Percentiles rank a stretch among this genome's conserved stretches.
These are phyloP conservation scores for Mortierella polycephala DNA, from an alignment of 371 early-diverging fungal species.

Conservation along the genomic window DNA sequence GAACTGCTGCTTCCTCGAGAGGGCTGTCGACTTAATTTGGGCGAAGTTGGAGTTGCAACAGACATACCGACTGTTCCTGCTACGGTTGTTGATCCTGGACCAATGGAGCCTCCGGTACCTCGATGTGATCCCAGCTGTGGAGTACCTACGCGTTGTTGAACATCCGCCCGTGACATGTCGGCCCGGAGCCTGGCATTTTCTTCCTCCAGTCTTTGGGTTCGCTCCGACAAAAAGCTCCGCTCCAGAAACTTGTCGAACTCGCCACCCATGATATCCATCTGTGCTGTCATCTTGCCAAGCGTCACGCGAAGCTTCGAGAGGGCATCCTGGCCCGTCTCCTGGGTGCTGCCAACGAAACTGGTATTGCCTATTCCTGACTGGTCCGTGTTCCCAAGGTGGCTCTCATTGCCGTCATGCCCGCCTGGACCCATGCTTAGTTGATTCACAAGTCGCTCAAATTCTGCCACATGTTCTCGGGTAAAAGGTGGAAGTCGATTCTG, in stretches of 20 bases:
- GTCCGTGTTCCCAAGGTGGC: conserved; percentile 12
- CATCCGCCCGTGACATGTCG: conserved; percentile 45
- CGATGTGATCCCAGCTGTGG: conserved; percentile 29
- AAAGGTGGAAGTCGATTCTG: conserved; percentile 64
- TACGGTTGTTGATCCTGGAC: conserved; percentile 14
- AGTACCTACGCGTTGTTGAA: conserved; percentile 48
- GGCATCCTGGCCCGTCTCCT: conserved; percentile 38
- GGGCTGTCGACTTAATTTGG: conserved; percentile 39
- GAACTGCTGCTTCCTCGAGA: conserved; percentile 25
- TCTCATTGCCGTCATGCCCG: conserved; percentile 21
- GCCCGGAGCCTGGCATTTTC: conserved; percentile 45
- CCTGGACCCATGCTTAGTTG: conserved; percentile 48
- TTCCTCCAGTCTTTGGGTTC: conserved; percentile 43
- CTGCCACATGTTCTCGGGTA: conserved; percentile 63
- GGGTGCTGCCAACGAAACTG: conserved; percentile 24
- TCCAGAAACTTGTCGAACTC: conserved; percentile 70
- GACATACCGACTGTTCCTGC: conserved; percentile 12
- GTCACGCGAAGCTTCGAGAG: conserved; percentile 62
- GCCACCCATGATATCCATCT: conserved; percentile 66
- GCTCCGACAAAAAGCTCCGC: conserved; percentile 55
- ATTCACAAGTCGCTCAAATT: conserved; percentile 56
- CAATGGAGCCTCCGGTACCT: conserved; percentile 19
- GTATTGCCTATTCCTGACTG: conserved; percentile 24
- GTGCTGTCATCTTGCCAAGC: conserved; percentile 63
- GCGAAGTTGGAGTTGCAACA: conserved; percentile 23